A percentile compares a stretch with the other conserved stretches of the same genome.
Conservation (phyloP, 495 filamentous ascomycete genomes). For the Aspergillus nidulans region DNA sequence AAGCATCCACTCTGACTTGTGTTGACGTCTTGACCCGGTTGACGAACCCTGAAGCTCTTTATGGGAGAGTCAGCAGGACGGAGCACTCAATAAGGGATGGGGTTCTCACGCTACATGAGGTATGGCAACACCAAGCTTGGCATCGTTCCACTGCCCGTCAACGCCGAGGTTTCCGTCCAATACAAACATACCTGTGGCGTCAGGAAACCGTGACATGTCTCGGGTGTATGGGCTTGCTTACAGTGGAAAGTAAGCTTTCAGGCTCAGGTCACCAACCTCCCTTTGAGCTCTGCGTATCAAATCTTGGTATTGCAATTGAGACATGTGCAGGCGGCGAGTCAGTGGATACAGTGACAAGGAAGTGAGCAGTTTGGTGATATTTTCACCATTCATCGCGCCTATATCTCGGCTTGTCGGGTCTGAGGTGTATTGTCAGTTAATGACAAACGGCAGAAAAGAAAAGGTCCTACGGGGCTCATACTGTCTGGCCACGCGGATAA, state of each 20-base stretch:
- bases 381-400: constrained; percentile 56
- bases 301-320: constrained; percentile 56
- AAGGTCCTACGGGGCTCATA: constrained; percentile 29
- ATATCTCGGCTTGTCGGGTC: constrained; percentile 59
- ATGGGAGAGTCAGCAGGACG: no score
- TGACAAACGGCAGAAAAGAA: neutral
- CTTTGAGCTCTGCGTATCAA: constrained; percentile 61
- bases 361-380: constrained; percentile 55
- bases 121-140: neutral
- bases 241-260: constrained; percentile 77
- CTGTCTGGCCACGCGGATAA: constrained; percentile 72
- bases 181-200: constrained; percentile 52
- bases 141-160: neutral
- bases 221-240: constrained; percentile 34
- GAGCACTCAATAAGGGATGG: neutral
- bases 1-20: neutral
- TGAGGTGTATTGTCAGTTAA: constrained; percentile 24
- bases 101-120: neutral
- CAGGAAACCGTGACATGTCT: constrained; percentile 5
- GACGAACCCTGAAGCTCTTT: neutral
- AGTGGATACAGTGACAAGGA: constrained; percentile 62
- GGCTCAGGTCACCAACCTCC: constrained; percentile 59
- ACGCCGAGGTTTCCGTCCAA: constrained; percentile 46
- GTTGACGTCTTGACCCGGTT: neutral
- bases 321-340: constrained; percentile 54